These are phyloP conservation scores for Rubroshorea leprosula DNA, from an alignment of 345 rosid genomes.

Conservation along the genomic window DNA sequence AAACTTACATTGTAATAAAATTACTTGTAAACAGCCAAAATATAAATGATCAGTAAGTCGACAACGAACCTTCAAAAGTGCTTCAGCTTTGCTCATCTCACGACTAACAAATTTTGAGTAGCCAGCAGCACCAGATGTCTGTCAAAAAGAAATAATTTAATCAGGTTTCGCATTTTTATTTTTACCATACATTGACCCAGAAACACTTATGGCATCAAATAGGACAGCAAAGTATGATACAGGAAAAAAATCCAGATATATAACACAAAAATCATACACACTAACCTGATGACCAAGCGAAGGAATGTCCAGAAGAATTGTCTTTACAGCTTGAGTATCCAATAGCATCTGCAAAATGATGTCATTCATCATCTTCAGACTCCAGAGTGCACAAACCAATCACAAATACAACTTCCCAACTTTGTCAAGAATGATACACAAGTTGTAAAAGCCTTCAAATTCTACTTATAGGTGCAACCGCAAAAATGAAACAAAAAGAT, in stretches of 20 bases:
- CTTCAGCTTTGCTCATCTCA: conserved; percentile 99
- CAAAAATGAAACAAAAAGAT: neutral
- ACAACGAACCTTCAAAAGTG: conserved; percentile 79
- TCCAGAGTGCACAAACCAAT: neutral
- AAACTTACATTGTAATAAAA: neutral
- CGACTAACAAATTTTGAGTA: conserved; percentile 94
- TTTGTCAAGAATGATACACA: too few relatives aligned
- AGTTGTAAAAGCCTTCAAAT: too few relatives aligned
- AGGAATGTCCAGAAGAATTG: conserved; percentile 91
- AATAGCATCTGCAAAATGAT: conserved; percentile 66
- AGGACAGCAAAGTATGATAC: too few relatives aligned
- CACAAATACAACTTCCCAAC: neutral
- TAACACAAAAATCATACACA: conserved; percentile 2
- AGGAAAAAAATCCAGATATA: too few relatives aligned
- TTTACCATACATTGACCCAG: neutral
- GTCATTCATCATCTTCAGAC: neutral
- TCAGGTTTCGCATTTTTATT: neutral
- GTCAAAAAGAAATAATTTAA: conserved; percentile 17
- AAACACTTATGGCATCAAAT: too few relatives aligned
- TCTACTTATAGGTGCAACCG: neutral
- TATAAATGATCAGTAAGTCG: conserved; percentile 4
- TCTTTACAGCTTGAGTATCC: conserved; percentile 97
- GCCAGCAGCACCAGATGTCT: conserved; percentile 84
- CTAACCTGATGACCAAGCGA: conserved; percentile 83
- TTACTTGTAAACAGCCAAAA: neutral